Conservation (phyloP, 2,329 filamentous ascomycete genomes). For the Calycina marina region DNA sequence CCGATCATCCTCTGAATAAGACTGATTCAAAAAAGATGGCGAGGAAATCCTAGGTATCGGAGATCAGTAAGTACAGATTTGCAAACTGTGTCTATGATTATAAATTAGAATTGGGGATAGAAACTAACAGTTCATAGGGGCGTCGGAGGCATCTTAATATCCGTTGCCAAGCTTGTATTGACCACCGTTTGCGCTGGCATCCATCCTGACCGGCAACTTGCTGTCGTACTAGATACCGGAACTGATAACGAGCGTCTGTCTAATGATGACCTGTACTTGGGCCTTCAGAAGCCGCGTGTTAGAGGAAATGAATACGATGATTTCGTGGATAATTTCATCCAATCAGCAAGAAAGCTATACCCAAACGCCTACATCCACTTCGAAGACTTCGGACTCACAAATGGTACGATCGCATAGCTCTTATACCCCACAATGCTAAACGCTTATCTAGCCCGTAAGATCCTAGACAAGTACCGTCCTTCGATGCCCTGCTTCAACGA, state of each 20-base stretch:
- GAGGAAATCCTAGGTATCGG: constrained; percentile 76
- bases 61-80: too few species aligned
- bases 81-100: too few species aligned
- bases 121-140: too few species aligned
- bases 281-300: constrained; percentile 50
- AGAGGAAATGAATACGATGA: constrained; percentile 60
- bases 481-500: constrained; percentile 80
- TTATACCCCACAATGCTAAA: constrained; percentile 6
- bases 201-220: constrained; percentile 62
- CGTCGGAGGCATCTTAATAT: constrained; percentile 72
- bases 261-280: constrained; percentile 66
- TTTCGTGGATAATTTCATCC: constrained; percentile 64
- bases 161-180: constrained; percentile 66
- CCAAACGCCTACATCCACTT: constrained; percentile 79
- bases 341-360: constrained; percentile 50
- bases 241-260: constrained; percentile 67
- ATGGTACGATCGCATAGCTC: constrained; percentile 31
- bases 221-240: constrained; percentile 74
- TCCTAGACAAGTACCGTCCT: constrained; percentile 62
- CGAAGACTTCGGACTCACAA: constrained; percentile 71
- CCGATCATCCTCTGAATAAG: constrained; percentile 18
- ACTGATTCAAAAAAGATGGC: constrained; percentile 28
- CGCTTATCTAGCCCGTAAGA: constrained; percentile 36
- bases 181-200: constrained; percentile 80
- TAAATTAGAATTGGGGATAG: too few species aligned